Conservation (phyloP, 2,329 filamentous ascomycete species). For the Arthrinium phaeospermum region DNA sequence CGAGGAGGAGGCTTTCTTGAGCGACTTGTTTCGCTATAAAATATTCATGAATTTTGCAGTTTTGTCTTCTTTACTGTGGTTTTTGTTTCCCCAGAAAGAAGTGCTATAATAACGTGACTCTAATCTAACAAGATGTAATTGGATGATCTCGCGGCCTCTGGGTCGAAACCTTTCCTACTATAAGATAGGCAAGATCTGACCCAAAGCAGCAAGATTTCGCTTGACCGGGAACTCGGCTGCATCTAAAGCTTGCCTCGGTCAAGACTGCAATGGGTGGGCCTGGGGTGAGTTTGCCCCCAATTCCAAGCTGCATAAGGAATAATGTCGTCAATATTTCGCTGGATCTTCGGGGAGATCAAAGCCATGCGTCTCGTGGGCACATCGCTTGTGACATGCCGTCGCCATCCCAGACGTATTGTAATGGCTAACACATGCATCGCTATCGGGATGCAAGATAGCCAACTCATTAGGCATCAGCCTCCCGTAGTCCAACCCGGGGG, state of each 20-base stretch:
- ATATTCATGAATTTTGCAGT: neutral
- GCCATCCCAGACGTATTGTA: neutral
- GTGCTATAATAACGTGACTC: slow-evolving; percentile 18
- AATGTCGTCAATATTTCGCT: neutral
- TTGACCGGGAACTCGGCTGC: neutral
- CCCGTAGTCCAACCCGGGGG: neutral
- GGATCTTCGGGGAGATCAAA: neutral
- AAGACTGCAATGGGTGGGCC: neutral
- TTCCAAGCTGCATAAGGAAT: neutral
- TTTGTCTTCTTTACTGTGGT: slow-evolving; percentile 9
- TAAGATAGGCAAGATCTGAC: neutral
- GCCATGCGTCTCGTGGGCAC: neutral
- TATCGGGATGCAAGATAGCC: neutral
- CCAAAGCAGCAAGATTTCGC: neutral
- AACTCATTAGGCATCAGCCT: neutral
- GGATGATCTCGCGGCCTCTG: neutral
- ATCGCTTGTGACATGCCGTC: neutral
- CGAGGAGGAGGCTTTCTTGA: neutral
- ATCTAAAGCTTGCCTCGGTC: neutral
- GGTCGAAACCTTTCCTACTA: neutral
- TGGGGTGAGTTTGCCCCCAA: neutral
- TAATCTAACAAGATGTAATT: slow-evolving; percentile 19
- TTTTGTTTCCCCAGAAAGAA: slow-evolving; percentile 4
- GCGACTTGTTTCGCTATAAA: slow-evolving; percentile 7
- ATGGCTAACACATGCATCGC: neutral